A percentile compares a stretch with the other conserved stretches of the same genome.
These are phyloP conservation scores for Diaporthe citriasiana DNA, from an alignment of 2,329 filamentous ascomycete species.

Conservation along the genomic window DNA sequence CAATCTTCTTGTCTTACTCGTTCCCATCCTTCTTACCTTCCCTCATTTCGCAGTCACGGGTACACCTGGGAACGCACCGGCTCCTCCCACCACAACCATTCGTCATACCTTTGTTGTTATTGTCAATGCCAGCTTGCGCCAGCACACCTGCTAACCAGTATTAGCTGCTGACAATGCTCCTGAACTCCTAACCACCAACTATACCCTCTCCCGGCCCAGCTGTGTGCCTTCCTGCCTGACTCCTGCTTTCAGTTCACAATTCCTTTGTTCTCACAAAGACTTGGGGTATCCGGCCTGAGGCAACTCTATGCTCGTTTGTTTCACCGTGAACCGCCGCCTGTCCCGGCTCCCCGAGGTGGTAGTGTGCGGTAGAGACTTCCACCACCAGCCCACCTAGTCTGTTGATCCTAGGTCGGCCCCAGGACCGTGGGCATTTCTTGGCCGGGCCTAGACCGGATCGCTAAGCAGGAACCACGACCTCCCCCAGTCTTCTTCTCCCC, in stretches of 20 bases:
- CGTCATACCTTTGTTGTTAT: conserved; percentile 26
- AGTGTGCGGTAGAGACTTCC: background rate
- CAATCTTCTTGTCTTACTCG: conserved; percentile 13
- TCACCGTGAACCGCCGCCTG: conserved; percentile 5
- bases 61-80: conserved; percentile 6
- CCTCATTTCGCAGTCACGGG: background rate
- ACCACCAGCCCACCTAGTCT: conserved; percentile 20
- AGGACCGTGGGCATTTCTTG: conserved; percentile 20
- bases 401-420: conserved; percentile 20
- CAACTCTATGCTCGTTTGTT: background rate
- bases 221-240: background rate
- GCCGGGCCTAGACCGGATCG: conserved; percentile 32
- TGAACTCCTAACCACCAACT: background rate
- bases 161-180: background rate
- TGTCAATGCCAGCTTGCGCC: conserved; percentile 26
- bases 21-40: background rate
- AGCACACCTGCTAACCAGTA: conserved; percentile 2
- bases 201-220: background rate
- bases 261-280: conserved; percentile 7
- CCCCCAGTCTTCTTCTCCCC: background rate
- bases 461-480: conserved; percentile 3
- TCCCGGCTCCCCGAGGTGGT: conserved; percentile 8
- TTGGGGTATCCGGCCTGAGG: background rate
- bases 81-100: background rate
- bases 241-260: conserved; percentile 10